phyloP scores from a whole-genome alignment of 225 moss, liverwort and hornwort genomes.

The Polytrichum formosum region DNA sequence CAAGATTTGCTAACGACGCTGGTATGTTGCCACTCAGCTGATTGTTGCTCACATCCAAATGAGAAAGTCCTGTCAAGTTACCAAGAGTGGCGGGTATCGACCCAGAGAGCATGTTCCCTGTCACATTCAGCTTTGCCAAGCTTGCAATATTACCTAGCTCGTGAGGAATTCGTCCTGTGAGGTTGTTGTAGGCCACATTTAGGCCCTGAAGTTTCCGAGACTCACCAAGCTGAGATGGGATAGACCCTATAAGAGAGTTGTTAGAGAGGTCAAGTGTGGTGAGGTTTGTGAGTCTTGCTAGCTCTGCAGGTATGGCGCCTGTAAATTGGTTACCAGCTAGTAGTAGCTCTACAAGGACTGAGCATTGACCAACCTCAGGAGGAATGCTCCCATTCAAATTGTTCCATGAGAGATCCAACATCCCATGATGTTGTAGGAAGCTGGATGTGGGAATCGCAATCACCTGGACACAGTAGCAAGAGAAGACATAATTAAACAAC shows the following conservation, averaged over 20 bases:
- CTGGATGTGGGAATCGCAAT: constrained; percentile 58
- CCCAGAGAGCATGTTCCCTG: constrained; percentile 48
- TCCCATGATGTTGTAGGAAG: constrained; percentile 79
- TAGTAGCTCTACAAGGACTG: constrained; percentile 48
- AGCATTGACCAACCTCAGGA: constrained; percentile 32
- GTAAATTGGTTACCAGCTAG: constrained; percentile 46
- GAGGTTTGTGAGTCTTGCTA: constrained; percentile 34
- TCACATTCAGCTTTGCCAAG: constrained; percentile 47
- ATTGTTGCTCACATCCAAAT: constrained; percentile 52
- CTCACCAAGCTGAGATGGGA: constrained; percentile 38
- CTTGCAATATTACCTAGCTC: constrained; percentile 43
- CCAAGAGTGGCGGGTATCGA: constrained; percentile 47
- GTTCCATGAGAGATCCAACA: constrained; percentile 77
- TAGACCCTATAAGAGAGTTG: constrained; percentile 39
- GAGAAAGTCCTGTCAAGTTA: constrained; percentile 39
- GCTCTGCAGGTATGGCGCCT: constrained; percentile 38
- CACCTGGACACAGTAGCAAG: constrained; percentile 32
- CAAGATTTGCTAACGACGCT: constrained; percentile 59
- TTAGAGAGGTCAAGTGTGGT: constrained; percentile 36
- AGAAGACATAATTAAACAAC: not conserved
- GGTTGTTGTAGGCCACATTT: constrained; percentile 49
- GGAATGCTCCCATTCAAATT: constrained; percentile 43
- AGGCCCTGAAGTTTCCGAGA: constrained; percentile 40
- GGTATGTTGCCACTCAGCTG: constrained; percentile 49
- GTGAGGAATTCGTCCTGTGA: constrained; percentile 40